phyloP scores from a whole-genome alignment of 352 stramenopile genomes.

The Phytophthora quininea region DNA sequence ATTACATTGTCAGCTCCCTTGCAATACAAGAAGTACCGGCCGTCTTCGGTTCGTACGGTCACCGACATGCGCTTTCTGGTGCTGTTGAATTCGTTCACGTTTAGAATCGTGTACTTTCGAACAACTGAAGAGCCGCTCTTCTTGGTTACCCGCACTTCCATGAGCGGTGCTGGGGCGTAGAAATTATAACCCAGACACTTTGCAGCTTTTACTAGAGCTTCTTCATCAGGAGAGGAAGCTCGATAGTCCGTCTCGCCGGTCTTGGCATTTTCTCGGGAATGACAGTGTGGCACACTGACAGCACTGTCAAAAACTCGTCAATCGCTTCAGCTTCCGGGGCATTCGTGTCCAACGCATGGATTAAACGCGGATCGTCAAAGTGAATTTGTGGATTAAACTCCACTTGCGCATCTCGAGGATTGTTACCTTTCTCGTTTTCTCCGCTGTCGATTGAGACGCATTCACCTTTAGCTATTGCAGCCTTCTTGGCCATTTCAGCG shows the following conservation, averaged over 20 bases:
- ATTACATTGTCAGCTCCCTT: slow-evolving; percentile 91
- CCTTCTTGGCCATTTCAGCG: slow-evolving; percentile 48
- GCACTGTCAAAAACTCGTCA: slow-evolving; percentile 73
- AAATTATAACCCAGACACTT: slow-evolving; percentile 71
- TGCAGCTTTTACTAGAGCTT: slow-evolving; percentile 91
- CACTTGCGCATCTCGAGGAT: slow-evolving; percentile 63
- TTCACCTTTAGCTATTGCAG: slow-evolving; percentile 15
- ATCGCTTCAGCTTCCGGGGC: slow-evolving; percentile 33
- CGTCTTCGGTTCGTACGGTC: slow-evolving; percentile 72
- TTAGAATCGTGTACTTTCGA: slow-evolving; percentile 68
- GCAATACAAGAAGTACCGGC: slow-evolving; percentile 62
- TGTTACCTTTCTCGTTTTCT: slow-evolving; percentile 22
- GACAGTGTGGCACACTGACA: slow-evolving; percentile 81
- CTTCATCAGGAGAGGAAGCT: slow-evolving; percentile 93
- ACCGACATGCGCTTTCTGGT: slow-evolving; percentile 98
- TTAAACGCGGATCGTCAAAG: slow-evolving; percentile 73
- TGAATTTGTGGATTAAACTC: slow-evolving; percentile 68
- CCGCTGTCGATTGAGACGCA: neutral
- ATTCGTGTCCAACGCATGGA: slow-evolving; percentile 46
- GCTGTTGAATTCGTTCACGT: slow-evolving; percentile 90
- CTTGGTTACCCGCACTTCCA: slow-evolving; percentile 56
- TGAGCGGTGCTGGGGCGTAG: slow-evolving; percentile 57
- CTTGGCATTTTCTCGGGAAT: slow-evolving; percentile 64
- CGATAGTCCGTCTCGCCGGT: slow-evolving; percentile 74
- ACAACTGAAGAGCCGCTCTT: slow-evolving; percentile 39